Evolutionary conservation across 1,284 basidiomycete species (phyloP), one percentile per base, ranked within the genome.

Genomic region (Tetrapyrgos nigripes): DNA sequence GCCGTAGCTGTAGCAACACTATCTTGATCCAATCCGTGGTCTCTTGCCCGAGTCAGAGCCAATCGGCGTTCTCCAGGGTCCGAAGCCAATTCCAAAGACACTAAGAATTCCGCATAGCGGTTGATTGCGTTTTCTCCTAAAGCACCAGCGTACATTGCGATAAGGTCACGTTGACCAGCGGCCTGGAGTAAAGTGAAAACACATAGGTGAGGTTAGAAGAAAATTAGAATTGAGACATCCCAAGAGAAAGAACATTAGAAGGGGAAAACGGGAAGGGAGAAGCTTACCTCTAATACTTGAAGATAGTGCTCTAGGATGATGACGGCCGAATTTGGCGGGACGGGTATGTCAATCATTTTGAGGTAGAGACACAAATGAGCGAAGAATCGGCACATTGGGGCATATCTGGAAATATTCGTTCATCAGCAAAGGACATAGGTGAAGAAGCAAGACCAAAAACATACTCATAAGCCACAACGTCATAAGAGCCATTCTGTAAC

Each of bases 321-420:
- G 68, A 97, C 94, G 0, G 87, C 89, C 0, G 92, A 86, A 11
- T 87, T 72, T 1, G 91, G 87, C 1, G 93, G 89, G 0, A 92
- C 84, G 0, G 85, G 73, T 49, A 91, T 79, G 58, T 92, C 88
- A 45, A 98, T 89, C 73, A 95, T 84, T 56, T 92, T 89, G 1
- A 98, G 81, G 73, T 92, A 96, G 19, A 99, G 86, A 62, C 94
- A 94, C n/a, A 98, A 79, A 68, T 99, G 97, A 0, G 96, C 89
- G 70, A 97, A 98, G 81, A 99, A 99, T 24, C 96, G 92, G 45
- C 83, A 86, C 79, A 91, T 82, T 1, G 82, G 79, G 0, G 85
- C 79, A 66, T 89, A 90, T 61, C 89, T 92, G 44, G 3, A n/a
- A n/a, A n/a, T 13, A 45, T 29, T 2, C 11, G 21, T 44, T 49